Evolutionary conservation across 768 basidiomycete genomes (phyloP), one percentile per base, ranked within the genome.

Genomic region (Rubroboletus satanas): DNA sequence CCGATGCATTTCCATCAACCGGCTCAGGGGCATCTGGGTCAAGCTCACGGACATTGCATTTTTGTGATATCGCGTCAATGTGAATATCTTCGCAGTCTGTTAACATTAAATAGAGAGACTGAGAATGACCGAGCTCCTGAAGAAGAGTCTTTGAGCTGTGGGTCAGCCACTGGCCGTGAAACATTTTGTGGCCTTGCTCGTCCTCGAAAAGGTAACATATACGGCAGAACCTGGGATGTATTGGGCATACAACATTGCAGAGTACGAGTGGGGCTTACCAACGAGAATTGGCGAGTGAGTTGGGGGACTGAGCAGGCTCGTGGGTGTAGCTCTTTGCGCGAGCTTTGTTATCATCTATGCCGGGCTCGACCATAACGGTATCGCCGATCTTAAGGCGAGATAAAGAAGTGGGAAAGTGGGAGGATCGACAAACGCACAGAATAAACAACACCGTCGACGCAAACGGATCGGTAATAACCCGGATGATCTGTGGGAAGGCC

Each of bases 101-200:
- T 23, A 80, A 68, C 54, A 84, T 72, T 10, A 81, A 71, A 60
- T 78, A 86, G 0, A 90, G 72, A 0, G 79, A 75, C 54, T 80
- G 78, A 0, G 87, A 76, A 52, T 90, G 87, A 0, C 86, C 77
- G 0, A 79, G 77, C 60, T 90, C 83, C 59, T 88, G 83, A 1
- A 89, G 71, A 10, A 86, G 59, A 0, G 85, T 88, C 59, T 84
- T 82, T 18, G 77, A 75, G 12, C 78, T 81, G 71, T 88, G 88
- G 8, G 74, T 71, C 53, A 82, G 76, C 88, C 88, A 90, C 52
- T 86, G 84, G 1, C 79, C 86, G 66, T 90, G 88, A 51, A 87
- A 83, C 71, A 74, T 77, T 62, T 83, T 84, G 50, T 60, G 60
- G 10, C 60, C 69, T 8, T 64, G 51, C 23, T 46, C 33, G 6